Conservation (phyloP, 257 asterid species). For the Solanum ahanhuiri region DNA sequence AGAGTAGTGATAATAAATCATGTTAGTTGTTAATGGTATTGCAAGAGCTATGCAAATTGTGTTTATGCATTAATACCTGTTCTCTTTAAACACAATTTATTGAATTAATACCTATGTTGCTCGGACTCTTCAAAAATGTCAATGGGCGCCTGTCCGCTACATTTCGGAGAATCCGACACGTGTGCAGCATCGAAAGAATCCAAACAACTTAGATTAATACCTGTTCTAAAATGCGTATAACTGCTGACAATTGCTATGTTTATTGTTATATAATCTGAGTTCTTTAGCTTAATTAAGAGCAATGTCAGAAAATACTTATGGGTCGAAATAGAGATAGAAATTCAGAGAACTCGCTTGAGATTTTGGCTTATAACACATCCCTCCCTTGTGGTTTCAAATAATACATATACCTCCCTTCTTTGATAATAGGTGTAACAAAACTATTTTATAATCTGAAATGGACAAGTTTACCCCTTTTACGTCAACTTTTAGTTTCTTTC, state of each 20-base stretch:
- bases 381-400: not conserved
- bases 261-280: not conserved
- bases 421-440: not conserved
- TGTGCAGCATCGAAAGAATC: not conserved
- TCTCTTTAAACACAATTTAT: not conserved
- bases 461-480: not conserved
- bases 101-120: not conserved
- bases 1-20: not conserved
- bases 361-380: not conserved
- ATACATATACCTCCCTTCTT: not conserved
- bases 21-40: not conserved
- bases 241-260: not conserved
- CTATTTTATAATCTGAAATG: not conserved
- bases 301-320: not conserved
- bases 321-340: not conserved
- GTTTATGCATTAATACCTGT: not conserved
- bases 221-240: not conserved
- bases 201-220: not conserved
- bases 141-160: not conserved
- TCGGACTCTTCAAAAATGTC: not conserved
- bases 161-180: not conserved
- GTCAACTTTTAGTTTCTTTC: not conserved
- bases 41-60: not conserved
- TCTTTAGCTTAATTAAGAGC: not conserved
- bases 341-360: not conserved